Evolutionary conservation across 1,139 yeast genomes (phyloP), one percentile per base, ranked within the genome.

Genomic region (Zygosaccharomyces pseudobailii): DNA sequence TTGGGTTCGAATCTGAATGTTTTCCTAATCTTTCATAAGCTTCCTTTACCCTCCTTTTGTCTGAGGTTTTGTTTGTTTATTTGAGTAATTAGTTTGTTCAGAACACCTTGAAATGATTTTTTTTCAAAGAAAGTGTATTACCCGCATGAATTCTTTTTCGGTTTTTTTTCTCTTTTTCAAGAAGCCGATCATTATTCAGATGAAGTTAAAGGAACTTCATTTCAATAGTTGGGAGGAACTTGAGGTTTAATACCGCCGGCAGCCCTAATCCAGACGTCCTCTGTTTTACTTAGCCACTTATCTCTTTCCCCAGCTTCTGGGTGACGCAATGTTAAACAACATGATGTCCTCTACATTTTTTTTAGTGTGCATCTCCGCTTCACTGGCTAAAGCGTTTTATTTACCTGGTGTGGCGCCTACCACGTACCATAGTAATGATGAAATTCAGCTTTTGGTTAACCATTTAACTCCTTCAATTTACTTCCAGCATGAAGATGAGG

Each of bases 381-480:
- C 49, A 19, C 13, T 48, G 8, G 43, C 49, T n/a, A 57, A 63
- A 43, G 95, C 83, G 2, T 90, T 90, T 69, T 90, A 90, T 65
- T 73, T 92, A 52, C 97, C 97, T 0, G 97, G 97, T 9, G 94
- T 89, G 27, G 95, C 97, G 0, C 97, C 98, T 19, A 86, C 94
- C 1, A 84, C 90, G 49, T 92, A 90, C 64, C 74, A 77, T 43
- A 72, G 77, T 52, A 89, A 84, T 44, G 94, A 89, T 46, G 58
- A 61, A 2, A 82, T 92, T 43, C 90, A 95, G 5, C 71, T 92
- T 48, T 71, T 84, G 48, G 98, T 92, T 37, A 92, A 92, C 65
- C 94, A 89, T 60, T 77, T 92, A 59, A 87, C 97, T 0, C 96
- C 97, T 3, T 78, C 88, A 1, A 73, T 79, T 63, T 79, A 74